Evolutionary conservation across 176 grass and related monocot genomes (phyloP).

Genomic region (Ananas comosus): DNA sequence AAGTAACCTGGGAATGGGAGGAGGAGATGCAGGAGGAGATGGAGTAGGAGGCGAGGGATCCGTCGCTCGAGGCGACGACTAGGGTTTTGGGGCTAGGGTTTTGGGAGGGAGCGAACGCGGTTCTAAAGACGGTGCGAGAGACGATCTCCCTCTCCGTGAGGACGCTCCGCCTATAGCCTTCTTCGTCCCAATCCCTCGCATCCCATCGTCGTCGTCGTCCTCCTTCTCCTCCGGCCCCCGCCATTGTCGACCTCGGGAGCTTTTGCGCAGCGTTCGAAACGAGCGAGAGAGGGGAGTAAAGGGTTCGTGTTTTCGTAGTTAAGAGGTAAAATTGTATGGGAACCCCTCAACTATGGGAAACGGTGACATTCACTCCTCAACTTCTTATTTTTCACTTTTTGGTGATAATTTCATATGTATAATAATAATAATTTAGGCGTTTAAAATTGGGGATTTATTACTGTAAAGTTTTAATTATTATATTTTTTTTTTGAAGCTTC

Average conservation of each 20-base stretch:
- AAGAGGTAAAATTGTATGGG: too few relatives aligned
- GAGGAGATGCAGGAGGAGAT: background rate
- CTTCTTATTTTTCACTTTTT: too few relatives aligned
- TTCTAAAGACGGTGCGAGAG: constrained; percentile 66
- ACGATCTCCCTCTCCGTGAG: constrained; percentile 42
- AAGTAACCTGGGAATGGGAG: background rate
- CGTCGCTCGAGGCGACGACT: constrained; percentile 66
- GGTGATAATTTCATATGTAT: too few relatives aligned
- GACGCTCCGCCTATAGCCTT: constrained; percentile 51
- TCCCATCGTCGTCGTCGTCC: background rate
- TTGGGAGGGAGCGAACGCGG: constrained; percentile 50
- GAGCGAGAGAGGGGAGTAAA: background rate
- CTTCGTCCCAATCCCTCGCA: constrained; percentile 24
- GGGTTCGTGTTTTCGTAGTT: too few relatives aligned
- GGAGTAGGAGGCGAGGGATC: constrained; percentile 48
- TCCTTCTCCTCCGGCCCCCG: background rate
- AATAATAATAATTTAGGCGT: too few relatives aligned
- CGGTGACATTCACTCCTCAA: too few relatives aligned
- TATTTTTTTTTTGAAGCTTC: too few relatives aligned
- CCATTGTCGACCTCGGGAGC: too few relatives aligned
- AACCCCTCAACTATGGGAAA: too few relatives aligned
- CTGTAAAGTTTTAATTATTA: too few relatives aligned
- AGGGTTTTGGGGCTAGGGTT: constrained; percentile 42
- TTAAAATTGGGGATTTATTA: too few relatives aligned
- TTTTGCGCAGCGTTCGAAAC: background rate